Evolutionary conservation across 768 basidiomycete species (phyloP).

Genomic region (Gymnopilus dilepis): DNA sequence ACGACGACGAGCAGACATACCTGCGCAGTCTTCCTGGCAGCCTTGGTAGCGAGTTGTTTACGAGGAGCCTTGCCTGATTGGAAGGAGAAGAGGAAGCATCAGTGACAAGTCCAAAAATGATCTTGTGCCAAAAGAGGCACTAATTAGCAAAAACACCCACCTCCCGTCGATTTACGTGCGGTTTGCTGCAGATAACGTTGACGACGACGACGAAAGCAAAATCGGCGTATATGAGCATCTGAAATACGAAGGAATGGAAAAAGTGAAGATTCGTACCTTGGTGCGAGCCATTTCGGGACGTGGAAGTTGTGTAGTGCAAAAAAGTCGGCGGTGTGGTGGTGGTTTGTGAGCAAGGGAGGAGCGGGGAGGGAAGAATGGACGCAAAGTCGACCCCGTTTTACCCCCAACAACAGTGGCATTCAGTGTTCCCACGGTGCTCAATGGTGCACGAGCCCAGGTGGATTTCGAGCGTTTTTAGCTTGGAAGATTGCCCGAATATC

Average conservation of each 20-base stretch:
- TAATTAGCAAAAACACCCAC: not conserved
- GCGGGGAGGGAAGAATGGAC: constrained; percentile 3
- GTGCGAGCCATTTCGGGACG: constrained; percentile 4
- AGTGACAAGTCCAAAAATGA: constrained; percentile 1
- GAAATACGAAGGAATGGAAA: not conserved
- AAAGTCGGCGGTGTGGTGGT: not conserved
- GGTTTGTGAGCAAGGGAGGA: constrained; percentile 4
- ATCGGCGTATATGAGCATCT: not conserved
- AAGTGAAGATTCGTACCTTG: not conserved
- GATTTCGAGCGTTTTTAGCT: constrained; percentile 1
- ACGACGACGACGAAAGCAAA: not conserved
- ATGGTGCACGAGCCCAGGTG: not conserved
- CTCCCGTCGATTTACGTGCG: constrained; percentile 8
- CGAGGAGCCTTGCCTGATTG: constrained; percentile 2
- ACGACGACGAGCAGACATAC: not conserved
- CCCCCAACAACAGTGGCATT: not conserved
- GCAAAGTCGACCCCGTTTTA: not conserved
- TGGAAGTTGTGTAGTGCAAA: constrained; percentile 2
- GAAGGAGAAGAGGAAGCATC: too few relatives aligned
- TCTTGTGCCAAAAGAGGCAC: constrained; percentile 1
- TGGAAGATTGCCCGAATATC: constrained; percentile 2
- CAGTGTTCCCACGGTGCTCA: not conserved
- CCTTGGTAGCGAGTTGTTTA: constrained; percentile 6
- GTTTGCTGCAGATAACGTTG: not conserved
- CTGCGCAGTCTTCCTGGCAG: constrained; percentile 1